Conservation (phyloP, 805 yeast genomes). For the Priceomyces haplophilus region DNA sequence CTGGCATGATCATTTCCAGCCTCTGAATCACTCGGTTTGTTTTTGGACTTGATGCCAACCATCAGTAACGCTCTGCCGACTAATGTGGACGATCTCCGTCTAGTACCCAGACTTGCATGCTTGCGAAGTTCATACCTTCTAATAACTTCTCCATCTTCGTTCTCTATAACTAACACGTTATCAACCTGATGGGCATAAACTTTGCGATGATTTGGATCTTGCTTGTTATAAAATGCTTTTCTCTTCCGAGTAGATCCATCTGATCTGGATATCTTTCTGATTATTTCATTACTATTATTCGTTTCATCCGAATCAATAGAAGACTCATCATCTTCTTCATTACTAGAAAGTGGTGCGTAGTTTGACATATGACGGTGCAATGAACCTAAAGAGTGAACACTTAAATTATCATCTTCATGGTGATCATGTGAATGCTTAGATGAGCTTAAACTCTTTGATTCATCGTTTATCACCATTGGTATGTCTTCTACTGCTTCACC, state of each 20-base stretch:
- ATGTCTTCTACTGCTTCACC: constrained; percentile 73
- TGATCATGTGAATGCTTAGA: no score
- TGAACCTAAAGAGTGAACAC: constrained; percentile 41
- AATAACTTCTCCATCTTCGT: constrained; percentile 87
- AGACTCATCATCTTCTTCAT: constrained; percentile 6
- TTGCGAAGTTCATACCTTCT: constrained; percentile 76
- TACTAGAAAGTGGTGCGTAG: constrained; percentile 26
- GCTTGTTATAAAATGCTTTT: constrained; percentile 28
- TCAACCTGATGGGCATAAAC: constrained; percentile 78
- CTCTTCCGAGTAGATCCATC: constrained; percentile 13
- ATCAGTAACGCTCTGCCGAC: constrained; percentile 48
- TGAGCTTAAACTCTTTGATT: no score
- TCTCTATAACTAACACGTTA: constrained; percentile 77
- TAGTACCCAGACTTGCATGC: constrained; percentile 32
- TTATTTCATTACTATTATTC: constrained; percentile 9
- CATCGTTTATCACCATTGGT: constrained; percentile 24
- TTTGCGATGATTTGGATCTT: constrained; percentile 31
- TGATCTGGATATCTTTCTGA: constrained; percentile 11
- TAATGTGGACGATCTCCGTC: constrained; percentile 40
- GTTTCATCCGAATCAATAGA: constrained; percentile 7
- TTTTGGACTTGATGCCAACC: constrained; percentile 46
- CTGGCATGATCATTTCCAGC: constrained; percentile 3
- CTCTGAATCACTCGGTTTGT: background rate
- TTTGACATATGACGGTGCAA: constrained; percentile 35
- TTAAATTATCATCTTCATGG: constrained; percentile 15